Percentiles rank a stretch among this genome's conserved stretches.
These are phyloP conservation scores for Elymus sibiricus DNA, from an alignment of 176 grass and related monocot genomes.

Conservation along the genomic window DNA sequence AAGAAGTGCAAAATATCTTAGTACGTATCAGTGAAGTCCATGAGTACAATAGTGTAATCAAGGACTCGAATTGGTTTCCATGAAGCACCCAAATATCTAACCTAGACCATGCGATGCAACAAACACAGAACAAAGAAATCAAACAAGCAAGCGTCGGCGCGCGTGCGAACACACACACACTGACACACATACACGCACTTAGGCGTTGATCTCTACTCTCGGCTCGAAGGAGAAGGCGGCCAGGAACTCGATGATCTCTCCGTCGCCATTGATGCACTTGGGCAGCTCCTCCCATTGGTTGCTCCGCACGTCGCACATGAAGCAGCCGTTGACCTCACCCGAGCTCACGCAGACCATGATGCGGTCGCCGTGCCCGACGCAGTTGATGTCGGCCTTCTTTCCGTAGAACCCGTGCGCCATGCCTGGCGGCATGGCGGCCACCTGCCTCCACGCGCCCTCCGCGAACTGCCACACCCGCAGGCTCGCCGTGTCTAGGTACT, in stretches of 20 bases:
- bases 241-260: slow-evolving; percentile 44
- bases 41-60: background rate
- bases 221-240: slow-evolving; percentile 65
- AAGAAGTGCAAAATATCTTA: too few relatives aligned
- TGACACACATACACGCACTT: background rate
- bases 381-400: slow-evolving; percentile 59
- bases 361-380: slow-evolving; percentile 36
- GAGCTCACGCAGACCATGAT: slow-evolving; percentile 51
- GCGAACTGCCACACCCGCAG: slow-evolving; percentile 52
- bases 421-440: slow-evolving; percentile 50
- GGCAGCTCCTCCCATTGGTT: slow-evolving; percentile 53
- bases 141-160: background rate
- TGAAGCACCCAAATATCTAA: background rate
- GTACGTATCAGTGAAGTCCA: too few relatives aligned
- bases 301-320: background rate
- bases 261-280: slow-evolving; percentile 28
- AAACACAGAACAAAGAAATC: background rate
- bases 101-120: background rate
- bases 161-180: too few relatives aligned
- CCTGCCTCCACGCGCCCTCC: slow-evolving; percentile 42
- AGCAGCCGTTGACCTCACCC: slow-evolving; percentile 31
- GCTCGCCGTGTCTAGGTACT: slow-evolving; percentile 56
- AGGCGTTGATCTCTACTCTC: slow-evolving; percentile 46
- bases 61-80: background rate
- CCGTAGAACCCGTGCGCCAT: slow-evolving; percentile 31